Evolutionary conservation across 768 basidiomycete species (phyloP), one percentile per base, ranked within the genome.

Genomic region (Lactarius evosmus): DNA sequence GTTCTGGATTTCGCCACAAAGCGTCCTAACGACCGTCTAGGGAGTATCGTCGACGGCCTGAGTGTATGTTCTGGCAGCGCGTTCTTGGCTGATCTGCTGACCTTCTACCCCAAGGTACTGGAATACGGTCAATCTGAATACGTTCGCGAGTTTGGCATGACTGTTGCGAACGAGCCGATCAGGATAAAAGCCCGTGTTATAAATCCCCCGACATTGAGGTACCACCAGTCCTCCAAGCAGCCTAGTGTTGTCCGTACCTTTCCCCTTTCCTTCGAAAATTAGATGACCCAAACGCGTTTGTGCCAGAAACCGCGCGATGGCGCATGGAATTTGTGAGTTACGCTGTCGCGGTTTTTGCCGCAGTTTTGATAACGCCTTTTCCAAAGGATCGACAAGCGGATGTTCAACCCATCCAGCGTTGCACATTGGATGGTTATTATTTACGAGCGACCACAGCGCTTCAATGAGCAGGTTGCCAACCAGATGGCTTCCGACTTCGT

Each of bases 321-420:
- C 5, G 75, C 83, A 0, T 93, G 91, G 91, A 93, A 92, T 62
- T 89, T 92, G 91, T 85, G 57, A 44, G 76, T 76, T 4, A 33
- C 3, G 14, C n/a, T n/a, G 14, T 16, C 8, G 5, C 27, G 14
- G 3, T 36, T 34, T 25, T 14, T 8, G 25, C 11, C 44, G 5
- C 41, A 7, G 17, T 16, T 49, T 51, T 29, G 29, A 14, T 32
- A 29, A 36, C 11, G 12, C 34, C 51, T 49, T 44, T 41, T 52
- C n/a, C 57, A 33, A 69, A 89, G 87, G 87, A 79, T 89, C 2
- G 86, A 89, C 67, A 89, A 88, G 67, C 78, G 80, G 33, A 91
- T 93, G 75, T 87, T 78, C 74, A 77, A 75, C 60, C 82, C 88
- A 0, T 80, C 71, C 1, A 69, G 66, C 12, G 82, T 93, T 58